These are phyloP conservation scores for Umbelopsis vinacea DNA, from an alignment of 192 early-diverging fungal genomes.

Conservation along the genomic window DNA sequence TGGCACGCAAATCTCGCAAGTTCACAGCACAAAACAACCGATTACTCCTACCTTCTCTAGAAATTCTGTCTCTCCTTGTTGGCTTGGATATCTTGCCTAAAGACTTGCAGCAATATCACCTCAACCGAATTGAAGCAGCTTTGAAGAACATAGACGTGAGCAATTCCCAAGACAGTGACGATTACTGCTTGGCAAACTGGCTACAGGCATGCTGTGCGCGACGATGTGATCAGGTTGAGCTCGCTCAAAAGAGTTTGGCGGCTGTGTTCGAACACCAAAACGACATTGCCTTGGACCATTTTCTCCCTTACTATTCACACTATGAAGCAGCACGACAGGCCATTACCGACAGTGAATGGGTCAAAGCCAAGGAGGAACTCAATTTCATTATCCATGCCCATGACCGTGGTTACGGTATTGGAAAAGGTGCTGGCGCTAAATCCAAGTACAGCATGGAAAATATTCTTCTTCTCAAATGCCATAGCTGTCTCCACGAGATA, in stretches of 20 bases:
- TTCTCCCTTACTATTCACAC: slow-evolving; percentile 59
- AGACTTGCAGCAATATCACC: slow-evolving; percentile 44
- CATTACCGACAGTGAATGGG: slow-evolving; percentile 41
- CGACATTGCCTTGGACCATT: slow-evolving; percentile 67
- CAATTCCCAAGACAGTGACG: not conserved
- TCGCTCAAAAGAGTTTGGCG: not conserved
- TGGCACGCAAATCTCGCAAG: slow-evolving; percentile 81
- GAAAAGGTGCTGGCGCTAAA: slow-evolving; percentile 22
- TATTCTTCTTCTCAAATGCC: slow-evolving; percentile 5
- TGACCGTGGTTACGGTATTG: slow-evolving; percentile 25
- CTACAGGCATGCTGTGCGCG: slow-evolving; percentile 13
- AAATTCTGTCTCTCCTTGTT: slow-evolving; percentile 76
- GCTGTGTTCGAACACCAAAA: slow-evolving; percentile 58
- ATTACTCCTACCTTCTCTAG: slow-evolving; percentile 76
- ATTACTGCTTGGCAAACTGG: slow-evolving; percentile 14
- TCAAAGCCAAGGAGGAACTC: slow-evolving; percentile 51
- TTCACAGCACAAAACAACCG: slow-evolving; percentile 67
- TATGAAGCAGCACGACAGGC: slow-evolving; percentile 64
- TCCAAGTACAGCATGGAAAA: slow-evolving; percentile 22
- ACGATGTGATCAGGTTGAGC: not conserved
- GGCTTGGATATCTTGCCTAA: slow-evolving; percentile 74
- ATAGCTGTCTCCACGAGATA: slow-evolving; percentile 19
- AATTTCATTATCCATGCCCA: slow-evolving; percentile 52
- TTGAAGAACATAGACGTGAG: slow-evolving; percentile 45
- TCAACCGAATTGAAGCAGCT: slow-evolving; percentile 50